A percentile compares a stretch with the other conserved stretches of the same genome.
Conservation (phyloP, 75 land plant genomes). For the Chamaecyparis obtusa region DNA sequence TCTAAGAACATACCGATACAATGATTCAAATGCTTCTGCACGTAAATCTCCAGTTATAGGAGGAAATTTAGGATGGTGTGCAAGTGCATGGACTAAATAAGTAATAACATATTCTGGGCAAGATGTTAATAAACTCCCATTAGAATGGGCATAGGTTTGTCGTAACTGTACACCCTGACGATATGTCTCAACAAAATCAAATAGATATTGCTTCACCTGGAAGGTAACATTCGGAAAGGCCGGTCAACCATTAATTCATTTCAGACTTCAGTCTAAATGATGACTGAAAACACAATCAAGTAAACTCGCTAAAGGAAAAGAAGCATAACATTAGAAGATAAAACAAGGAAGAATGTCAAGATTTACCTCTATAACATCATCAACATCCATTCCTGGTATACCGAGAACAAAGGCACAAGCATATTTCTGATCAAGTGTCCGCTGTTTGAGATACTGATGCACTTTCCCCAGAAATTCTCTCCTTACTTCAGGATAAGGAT, state of each 20-base stretch:
- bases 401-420: constrained; percentile 71
- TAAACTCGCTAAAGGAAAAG: background rate
- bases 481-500: constrained; percentile 58
- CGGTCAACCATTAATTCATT: background rate
- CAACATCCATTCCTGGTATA: constrained; percentile 27
- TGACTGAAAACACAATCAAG: background rate
- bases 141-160: constrained; percentile 44
- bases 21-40: constrained; percentile 53
- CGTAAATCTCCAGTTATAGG: constrained; percentile 50
- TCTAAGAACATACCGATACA: constrained; percentile 51
- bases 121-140: constrained; percentile 22
- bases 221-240: background rate
- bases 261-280: background rate
- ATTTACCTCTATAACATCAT: constrained; percentile 58
- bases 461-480: constrained; percentile 66
- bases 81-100: constrained; percentile 80
- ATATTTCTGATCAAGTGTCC: constrained; percentile 74
- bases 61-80: constrained; percentile 80
- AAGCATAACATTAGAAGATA: background rate
- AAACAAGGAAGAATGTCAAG: background rate
- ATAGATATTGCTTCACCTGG: constrained; percentile 67
- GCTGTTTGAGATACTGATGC: constrained; percentile 82
- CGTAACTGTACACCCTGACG: constrained; percentile 45
- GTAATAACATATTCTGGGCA: constrained; percentile 77
- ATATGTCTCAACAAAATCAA: constrained; percentile 69